Evolutionary conservation across 2,329 filamentous ascomycete genomes (phyloP).

Genomic region (Exserohilum rostratum): DNA sequence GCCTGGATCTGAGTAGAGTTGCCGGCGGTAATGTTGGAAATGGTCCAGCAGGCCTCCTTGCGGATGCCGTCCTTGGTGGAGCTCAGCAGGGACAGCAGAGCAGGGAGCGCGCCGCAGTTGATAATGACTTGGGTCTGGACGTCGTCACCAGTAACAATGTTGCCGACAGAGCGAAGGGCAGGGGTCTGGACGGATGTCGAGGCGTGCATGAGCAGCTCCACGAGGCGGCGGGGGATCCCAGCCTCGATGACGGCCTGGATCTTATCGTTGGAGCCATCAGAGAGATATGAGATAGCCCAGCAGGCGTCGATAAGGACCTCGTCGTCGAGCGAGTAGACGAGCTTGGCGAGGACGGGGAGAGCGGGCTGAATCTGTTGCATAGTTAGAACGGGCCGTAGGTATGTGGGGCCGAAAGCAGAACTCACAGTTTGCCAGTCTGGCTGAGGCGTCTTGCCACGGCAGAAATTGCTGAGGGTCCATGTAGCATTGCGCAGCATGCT

Average conservation of each 20-base stretch:
- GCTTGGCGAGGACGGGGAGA: slow-evolving; percentile 91
- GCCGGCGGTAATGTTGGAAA: slow-evolving; percentile 97
- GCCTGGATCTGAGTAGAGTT: slow-evolving; percentile 98
- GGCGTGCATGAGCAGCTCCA: slow-evolving; percentile 96
- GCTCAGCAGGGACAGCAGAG: slow-evolving; percentile 89
- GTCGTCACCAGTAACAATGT: slow-evolving; percentile 98
- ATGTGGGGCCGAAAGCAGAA: slow-evolving; percentile 24
- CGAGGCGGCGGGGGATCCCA: slow-evolving; percentile 92
- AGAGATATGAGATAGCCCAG: slow-evolving; percentile 99
- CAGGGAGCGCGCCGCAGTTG: slow-evolving; percentile 92
- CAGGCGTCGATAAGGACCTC: slow-evolving; percentile 98
- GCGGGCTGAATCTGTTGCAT: slow-evolving; percentile 81
- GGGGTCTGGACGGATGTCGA: slow-evolving; percentile 98
- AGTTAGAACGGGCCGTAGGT: slow-evolving; percentile 7
- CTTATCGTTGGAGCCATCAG: slow-evolving; percentile 97
- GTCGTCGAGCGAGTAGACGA: slow-evolving; percentile 97
- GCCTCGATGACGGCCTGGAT: slow-evolving; percentile 99
- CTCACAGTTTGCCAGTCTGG: slow-evolving; percentile 95
- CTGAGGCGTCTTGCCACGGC: slow-evolving; percentile 98
- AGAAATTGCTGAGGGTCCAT: slow-evolving; percentile 99
- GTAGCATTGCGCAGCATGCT: slow-evolving; percentile 99
- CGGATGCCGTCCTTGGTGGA: slow-evolving; percentile 98
- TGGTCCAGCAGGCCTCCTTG: slow-evolving; percentile 99
- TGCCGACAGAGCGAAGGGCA: slow-evolving; percentile 93
- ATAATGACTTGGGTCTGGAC: slow-evolving; percentile 99